Evolutionary conservation across 2,329 filamentous ascomycete genomes (phyloP), one percentile per base, ranked within the genome.

Genomic region (Aspergillus sp.): DNA sequence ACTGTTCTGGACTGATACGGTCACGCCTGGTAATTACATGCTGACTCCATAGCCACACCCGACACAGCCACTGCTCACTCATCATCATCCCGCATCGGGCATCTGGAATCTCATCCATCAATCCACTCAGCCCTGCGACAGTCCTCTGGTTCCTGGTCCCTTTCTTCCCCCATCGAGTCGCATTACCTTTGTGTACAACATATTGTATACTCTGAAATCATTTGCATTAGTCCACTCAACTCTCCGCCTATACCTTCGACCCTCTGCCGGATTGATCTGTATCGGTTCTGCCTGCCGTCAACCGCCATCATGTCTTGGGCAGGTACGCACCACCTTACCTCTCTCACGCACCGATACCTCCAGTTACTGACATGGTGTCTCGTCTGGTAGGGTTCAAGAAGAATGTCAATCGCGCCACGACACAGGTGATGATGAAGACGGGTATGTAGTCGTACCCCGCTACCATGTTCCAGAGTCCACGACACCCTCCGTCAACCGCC

Each of bases 371-470:
- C 50, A 52, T 46, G 17, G 23, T n/a, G 21, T 25, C n/a, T n/a
- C 14, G 10, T 16, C 19, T 17, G 57, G 32, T 67, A 88, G 88
- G 88, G 60, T 93, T 91, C 79, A 91, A 94, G 80, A 96, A 96
- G 76, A 95, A 95, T 86, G 92, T 97, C 80, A 93, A 94, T 81
- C 91, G 94, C 79, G 93, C 93, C 67, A 97, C 93, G 76, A 99
- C 95, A 78, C 92, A 97, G 86, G 93, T 97, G 58, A 97, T 99
- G 91, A 97, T 99, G 93, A 99, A 99, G 83, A 96, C 92, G 53
- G 90, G 87, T 89, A 73, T 59, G 80, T 66, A 36, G 42, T 56
- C 16, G 34, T 57, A 45, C 51, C 55, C 53, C 45, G 53, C 58
- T 51, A 42, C 49, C 38, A 36, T 29, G 25, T 29, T 29, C 11